phyloP scores from a whole-genome alignment of 2,329 filamentous ascomycete species.

The Neonectria sp. region DNA sequence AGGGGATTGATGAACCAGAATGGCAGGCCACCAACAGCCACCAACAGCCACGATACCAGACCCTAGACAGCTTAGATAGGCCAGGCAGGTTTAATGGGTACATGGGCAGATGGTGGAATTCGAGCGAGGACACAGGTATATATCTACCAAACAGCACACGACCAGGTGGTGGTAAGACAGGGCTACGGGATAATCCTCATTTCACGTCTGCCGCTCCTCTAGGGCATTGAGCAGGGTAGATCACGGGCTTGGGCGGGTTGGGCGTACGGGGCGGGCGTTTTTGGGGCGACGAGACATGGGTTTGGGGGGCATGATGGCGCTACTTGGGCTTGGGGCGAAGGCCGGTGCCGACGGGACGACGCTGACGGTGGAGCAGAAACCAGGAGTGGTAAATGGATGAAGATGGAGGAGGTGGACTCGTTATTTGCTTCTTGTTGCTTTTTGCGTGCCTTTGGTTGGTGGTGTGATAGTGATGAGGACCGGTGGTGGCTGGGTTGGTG shows the following conservation, averaged over 20 bases:
- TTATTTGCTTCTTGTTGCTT: constrained; percentile 26
- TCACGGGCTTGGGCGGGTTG: background rate
- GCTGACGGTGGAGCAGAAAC: constrained; percentile 10
- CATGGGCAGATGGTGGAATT: constrained; percentile 19
- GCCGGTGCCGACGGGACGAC: constrained; percentile 9
- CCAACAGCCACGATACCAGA: constrained; percentile 33
- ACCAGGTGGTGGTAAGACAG: constrained; percentile 18
- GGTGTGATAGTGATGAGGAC: constrained; percentile 10
- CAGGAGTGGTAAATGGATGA: constrained; percentile 1
- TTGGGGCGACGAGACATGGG: constrained; percentile 18
- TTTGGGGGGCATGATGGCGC: constrained; percentile 21
- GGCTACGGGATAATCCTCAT: constrained; percentile 45
- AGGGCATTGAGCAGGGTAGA: constrained; percentile 11
- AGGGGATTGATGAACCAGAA: constrained; percentile 31
- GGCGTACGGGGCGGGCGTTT: background rate
- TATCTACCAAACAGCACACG: constrained; percentile 30
- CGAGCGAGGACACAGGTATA: constrained; percentile 24
- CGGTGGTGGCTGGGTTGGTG: constrained; percentile 34
- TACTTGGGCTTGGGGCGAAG: constrained; percentile 21
- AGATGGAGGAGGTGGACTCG: background rate
- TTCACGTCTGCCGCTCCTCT: constrained; percentile 37
- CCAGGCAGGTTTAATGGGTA: constrained; percentile 37
- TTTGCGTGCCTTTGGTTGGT: constrained; percentile 15
- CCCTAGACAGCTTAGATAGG: constrained; percentile 31
- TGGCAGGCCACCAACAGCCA: constrained; percentile 29